A percentile compares a stretch with the other conserved stretches of the same genome.
These are phyloP conservation scores for Parasitella parasitica DNA, from an alignment of 371 early-diverging fungal species.

Conservation along the genomic window DNA sequence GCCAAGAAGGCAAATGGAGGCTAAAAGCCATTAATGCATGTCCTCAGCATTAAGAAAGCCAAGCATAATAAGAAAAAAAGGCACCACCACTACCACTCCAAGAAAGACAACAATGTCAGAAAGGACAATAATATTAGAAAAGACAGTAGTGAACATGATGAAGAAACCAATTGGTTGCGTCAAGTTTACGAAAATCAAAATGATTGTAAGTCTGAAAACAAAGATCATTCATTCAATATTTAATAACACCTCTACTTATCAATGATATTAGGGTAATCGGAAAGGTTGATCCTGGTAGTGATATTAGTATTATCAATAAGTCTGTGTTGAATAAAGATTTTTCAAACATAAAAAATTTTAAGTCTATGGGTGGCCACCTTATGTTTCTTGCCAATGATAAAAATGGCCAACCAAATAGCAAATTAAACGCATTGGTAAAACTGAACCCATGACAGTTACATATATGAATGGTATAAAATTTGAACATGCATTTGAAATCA, in stretches of 20 bases:
- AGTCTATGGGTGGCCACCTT: background rate
- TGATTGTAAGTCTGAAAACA: too few relatives aligned
- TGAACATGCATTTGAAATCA: background rate
- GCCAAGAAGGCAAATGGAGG: too few relatives aligned
- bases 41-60: too few relatives aligned
- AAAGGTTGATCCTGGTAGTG: constrained; percentile 4
- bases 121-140: too few relatives aligned
- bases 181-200: too few relatives aligned
- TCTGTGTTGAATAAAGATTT: background rate
- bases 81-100: too few relatives aligned
- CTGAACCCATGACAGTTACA: background rate
- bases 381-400: background rate
- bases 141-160: too few relatives aligned
- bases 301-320: background rate
- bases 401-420: background rate
- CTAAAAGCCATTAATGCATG: too few relatives aligned
- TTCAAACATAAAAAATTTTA: background rate
- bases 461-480: background rate
- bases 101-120: too few relatives aligned
- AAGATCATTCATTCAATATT: too few relatives aligned
- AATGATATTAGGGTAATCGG: background rate
- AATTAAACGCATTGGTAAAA: constrained; percentile 4
- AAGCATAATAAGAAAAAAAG: too few relatives aligned
- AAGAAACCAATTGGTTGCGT: too few relatives aligned
- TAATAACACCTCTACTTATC: constrained; percentile 5